Base-by-base conservation (phyloP, 768 basidiomycete species). In the Ramaria sp. region DNA sequence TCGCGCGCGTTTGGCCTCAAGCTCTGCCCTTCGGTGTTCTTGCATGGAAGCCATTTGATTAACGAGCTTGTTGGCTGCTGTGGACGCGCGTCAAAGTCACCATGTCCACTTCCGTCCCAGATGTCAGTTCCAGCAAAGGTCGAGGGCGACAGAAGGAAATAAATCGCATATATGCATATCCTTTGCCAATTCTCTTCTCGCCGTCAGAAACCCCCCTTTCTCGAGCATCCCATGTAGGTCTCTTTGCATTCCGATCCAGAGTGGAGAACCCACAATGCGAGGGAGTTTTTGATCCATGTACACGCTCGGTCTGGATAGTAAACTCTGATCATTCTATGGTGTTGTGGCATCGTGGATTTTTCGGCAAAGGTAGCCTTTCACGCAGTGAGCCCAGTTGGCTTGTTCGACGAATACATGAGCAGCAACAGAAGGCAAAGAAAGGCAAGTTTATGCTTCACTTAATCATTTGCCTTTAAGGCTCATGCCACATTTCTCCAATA, bases 301-400 rank as follows among this genome's bases (percentile, higher is more conserved):
- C 93, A 15, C 82, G 83, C n/a, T 90, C 89, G 0, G 88, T 97
- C 9, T 96, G 92, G 92, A 77, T 98, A 2, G 72, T 78, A 0
- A 77, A 83, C 57, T 69, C 73, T 27, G 75, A 70, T 22, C 82
- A 92, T 66, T 81, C 82, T 45, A 75, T 75, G 61, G 71, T 84
- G 4, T 75, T 98, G 38, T 99, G 96, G 89, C 74, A 80, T 47
- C 72, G 88, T 59, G 96, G 96, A 0, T 97, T 98, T 72, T 99
- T 98, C 68, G 96, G 96, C 22, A 99, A 99, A 69, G 96, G 96
- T 1, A 88, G 88, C 66, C 73, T 99, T 53, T 94, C 91, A 41
- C 72, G 96, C 58, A 96, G 93, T 69, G 96, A 99, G 68, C 94
- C 95, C 7, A 91, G 83, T 55, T 99, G 96, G 96, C 73, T 84